These are phyloP conservation scores for Fomes fomentarius DNA, from an alignment of 1,284 basidiomycete genomes.

Conservation along the genomic window DNA sequence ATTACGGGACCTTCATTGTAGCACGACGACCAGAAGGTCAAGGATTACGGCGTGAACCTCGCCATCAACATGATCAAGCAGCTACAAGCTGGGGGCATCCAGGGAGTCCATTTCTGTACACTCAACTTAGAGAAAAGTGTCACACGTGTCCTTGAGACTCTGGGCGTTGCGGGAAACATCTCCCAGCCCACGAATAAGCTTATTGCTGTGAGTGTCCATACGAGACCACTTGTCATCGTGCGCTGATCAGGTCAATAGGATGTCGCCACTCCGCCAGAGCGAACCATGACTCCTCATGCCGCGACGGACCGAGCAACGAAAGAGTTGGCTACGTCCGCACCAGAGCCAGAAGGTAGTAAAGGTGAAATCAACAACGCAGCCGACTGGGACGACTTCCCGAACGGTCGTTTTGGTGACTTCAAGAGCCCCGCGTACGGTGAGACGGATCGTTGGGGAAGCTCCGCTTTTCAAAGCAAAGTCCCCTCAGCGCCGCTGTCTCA, in stretches of 20 bases:
- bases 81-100: conserved; percentile 60
- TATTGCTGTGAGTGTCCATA: conserved; percentile 54
- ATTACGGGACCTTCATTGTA: conserved; percentile 34
- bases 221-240: not conserved
- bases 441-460: conserved; percentile 74
- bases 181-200: conserved; percentile 61
- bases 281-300: conserved; percentile 61
- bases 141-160: conserved; percentile 80
- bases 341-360: conserved; percentile 61
- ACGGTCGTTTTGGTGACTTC: conserved; percentile 98
- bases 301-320: conserved; percentile 62
- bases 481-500: conserved; percentile 35
- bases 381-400: conserved; percentile 98
- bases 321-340: conserved; percentile 41
- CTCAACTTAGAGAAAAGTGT: conserved; percentile 98
- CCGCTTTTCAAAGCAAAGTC: conserved; percentile 42
- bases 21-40: conserved; percentile 91
- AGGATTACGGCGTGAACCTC: conserved; percentile 84
- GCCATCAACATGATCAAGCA: conserved; percentile 77
- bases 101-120: conserved; percentile 94
- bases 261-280: conserved; percentile 33
- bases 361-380: conserved; percentile 77
- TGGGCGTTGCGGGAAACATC: conserved; percentile 65
- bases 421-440: conserved; percentile 95
- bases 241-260: conserved; percentile 22